Evolutionary conservation across 148 eudicot species (phyloP), one percentile per base, ranked within the genome.

Genomic region (Rhododendron vialii): DNA sequence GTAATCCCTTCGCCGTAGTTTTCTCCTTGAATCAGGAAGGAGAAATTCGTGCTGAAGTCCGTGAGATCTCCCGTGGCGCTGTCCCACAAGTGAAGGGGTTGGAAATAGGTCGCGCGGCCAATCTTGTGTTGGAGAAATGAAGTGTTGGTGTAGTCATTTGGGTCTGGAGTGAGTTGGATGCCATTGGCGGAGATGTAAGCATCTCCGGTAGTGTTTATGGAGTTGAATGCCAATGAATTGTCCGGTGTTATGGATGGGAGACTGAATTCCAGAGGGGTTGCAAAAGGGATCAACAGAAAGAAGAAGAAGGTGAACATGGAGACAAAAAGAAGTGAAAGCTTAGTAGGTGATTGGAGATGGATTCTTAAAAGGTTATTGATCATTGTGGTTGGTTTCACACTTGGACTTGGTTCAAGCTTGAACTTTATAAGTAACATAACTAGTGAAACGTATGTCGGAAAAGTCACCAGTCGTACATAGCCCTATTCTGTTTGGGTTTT

Each of bases 1-100:
- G 83, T 35, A 4, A 80, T 59, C 63, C 83, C 83, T 30, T 80
- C 83, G 0, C 82, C 82, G 5, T 48, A 80, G 36, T 78, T 45
- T 2, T 30, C 57, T 15, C 83, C 65, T 28, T 5, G 8, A 18
- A 85, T 65, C 78, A 59, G 11, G 30, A 85, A 80, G 18, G 76
- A 4, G 83, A 85, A 85, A 48, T 80, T 82, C 43, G 87, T 85
- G 33, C 28, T 71, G 48, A 85, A 85, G 43, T 85, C 67, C 0
- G 84, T 47, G 51, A 85, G 41, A 1, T 45, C 24, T 48, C 65
- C 48, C 22, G 87, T 63, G 28, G 78, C 43, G 2, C 24, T 65
- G 59, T 85, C 83, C 84, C 84, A 85, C 1, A 85, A 63, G 59
- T 85, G 83, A 30, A 85, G 83, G 33, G 24, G 78, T 43, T 80